These are phyloP conservation scores for Linum usitatissimum DNA, from an alignment of 345 rosid species.

Conservation along the genomic window DNA sequence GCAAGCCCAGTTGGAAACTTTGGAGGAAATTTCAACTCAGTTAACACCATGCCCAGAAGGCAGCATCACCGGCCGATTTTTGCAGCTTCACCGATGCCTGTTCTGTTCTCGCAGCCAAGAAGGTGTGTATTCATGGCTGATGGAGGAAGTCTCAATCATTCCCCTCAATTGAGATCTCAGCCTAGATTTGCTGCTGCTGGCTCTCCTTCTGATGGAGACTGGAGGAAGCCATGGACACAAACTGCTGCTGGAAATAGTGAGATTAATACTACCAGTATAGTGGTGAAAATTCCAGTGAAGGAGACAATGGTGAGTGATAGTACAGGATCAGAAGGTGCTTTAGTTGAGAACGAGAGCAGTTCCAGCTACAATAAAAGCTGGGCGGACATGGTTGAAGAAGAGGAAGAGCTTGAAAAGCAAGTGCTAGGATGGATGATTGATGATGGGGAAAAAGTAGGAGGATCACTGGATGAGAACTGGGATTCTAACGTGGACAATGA, in stretches of 20 bases:
- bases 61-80: background rate
- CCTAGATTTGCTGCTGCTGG: background rate
- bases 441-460: constrained; percentile 10
- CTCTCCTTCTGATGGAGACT: constrained; percentile 5
- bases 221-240: constrained; percentile 6
- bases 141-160: constrained; percentile 9
- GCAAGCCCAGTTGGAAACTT: constrained; percentile 9
- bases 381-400: constrained; percentile 82
- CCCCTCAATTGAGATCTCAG: constrained; percentile 9
- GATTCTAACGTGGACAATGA: constrained; percentile 27
- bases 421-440: constrained; percentile 1
- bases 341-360: background rate
- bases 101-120: constrained; percentile 20
- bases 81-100: constrained; percentile 20
- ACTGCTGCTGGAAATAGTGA: background rate
- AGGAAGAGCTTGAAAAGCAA: constrained; percentile 19
- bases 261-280: background rate
- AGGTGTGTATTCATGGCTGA: constrained; percentile 9
- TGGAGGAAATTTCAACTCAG: background rate
- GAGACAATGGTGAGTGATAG: background rate
- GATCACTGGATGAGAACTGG: constrained; percentile 30
- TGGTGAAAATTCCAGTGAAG: background rate
- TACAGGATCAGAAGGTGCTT: background rate
- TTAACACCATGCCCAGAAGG: constrained; percentile 15
- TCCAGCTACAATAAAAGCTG: constrained; percentile 37